Evolutionary conservation across 768 basidiomycete genomes (phyloP).

Genomic region (Lyophyllum decastes): DNA sequence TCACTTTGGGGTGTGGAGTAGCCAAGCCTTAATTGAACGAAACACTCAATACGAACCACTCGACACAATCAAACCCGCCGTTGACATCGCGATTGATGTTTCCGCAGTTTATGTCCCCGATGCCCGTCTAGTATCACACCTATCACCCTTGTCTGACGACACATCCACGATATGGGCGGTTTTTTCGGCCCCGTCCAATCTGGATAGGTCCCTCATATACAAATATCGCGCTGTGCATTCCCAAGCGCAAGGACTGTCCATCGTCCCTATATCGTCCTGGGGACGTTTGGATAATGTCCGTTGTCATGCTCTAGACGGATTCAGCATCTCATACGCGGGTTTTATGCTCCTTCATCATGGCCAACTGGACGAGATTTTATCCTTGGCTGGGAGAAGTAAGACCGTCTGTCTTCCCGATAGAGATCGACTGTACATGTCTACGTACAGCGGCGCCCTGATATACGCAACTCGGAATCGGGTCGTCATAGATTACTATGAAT

Average conservation of each 20-base stretch:
- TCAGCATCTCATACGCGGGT: neutral
- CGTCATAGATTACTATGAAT: slow-evolving; percentile 1
- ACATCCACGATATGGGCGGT: neutral
- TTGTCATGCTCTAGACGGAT: neutral
- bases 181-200: neutral
- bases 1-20: too few relatives aligned
- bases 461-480: neutral
- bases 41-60: neutral
- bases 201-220: neutral
- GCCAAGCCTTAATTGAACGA: neutral
- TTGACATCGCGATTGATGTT: neutral
- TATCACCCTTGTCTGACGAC: neutral
- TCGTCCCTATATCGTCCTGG: neutral
- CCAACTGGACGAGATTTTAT: neutral
- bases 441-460: neutral
- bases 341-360: neutral
- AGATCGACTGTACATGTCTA: neutral
- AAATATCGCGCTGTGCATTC: neutral
- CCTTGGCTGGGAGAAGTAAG: neutral
- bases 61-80: neutral
- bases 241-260: neutral
- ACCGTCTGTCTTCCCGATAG: too few relatives aligned
- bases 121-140: neutral
- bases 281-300: neutral
- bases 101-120: neutral